These are phyloP conservation scores for Aureobasidium namibiae DNA, from an alignment of 2,329 filamentous ascomycete genomes.

Conservation along the genomic window DNA sequence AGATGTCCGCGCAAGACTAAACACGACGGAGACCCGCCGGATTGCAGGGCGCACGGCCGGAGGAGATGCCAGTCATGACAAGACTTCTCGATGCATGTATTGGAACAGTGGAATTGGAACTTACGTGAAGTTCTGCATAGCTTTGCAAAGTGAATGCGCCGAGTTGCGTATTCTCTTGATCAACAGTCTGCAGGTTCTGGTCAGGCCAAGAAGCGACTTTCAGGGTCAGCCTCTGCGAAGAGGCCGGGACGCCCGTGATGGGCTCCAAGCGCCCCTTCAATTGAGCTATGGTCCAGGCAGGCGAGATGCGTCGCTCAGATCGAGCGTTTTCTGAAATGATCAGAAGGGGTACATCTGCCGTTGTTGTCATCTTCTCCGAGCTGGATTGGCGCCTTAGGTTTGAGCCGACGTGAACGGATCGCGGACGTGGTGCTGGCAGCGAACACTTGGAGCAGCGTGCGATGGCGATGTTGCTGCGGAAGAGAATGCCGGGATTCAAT, in stretches of 20 bases:
- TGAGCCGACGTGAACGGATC: background rate
- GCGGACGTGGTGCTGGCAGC: background rate
- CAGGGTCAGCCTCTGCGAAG: conserved; percentile 66
- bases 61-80: background rate
- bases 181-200: conserved; percentile 57
- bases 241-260: conserved; percentile 83
- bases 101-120: conserved; percentile 30
- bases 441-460: background rate
- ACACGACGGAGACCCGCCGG: background rate
- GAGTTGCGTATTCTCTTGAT: conserved; percentile 64
- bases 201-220: conserved; percentile 55
- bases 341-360: conserved; percentile 67
- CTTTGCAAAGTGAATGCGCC: conserved; percentile 58
- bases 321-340: conserved; percentile 68
- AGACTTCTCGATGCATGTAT: background rate
- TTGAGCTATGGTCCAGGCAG: conserved; percentile 79
- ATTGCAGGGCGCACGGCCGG: background rate
- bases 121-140: conserved; percentile 74
- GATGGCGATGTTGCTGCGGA: background rate
- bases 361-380: conserved; percentile 22
- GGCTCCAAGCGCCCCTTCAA: conserved; percentile 85
- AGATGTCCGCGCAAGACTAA: background rate
- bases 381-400: background rate
- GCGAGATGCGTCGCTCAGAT: conserved; percentile 84
- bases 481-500: background rate